Percentiles rank a stretch among this genome's conserved stretches.
phyloP scores from a whole-genome alignment of 768 basidiomycete genomes.

The Lyophyllum shimeji region DNA sequence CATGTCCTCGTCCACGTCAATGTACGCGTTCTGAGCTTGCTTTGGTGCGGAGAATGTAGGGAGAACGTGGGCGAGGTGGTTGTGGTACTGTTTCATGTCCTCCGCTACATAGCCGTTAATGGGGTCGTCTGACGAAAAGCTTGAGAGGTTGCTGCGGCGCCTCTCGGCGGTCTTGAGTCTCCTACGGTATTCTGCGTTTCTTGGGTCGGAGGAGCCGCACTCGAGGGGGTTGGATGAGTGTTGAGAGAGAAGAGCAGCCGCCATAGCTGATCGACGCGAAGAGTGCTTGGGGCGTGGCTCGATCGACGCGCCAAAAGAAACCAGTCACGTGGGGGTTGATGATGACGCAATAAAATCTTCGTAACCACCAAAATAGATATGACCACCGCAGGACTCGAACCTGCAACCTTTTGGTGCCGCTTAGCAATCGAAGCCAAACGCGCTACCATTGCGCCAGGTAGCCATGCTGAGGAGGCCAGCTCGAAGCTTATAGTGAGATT shows the following conservation, averaged over 20 bases:
- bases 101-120: constrained; percentile 34
- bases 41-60: constrained; percentile 21
- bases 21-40: constrained; percentile 21
- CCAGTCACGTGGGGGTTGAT: constrained; percentile 14
- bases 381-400: constrained; percentile 94
- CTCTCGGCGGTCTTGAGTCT: constrained; percentile 34
- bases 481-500: background rate
- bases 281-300: background rate
- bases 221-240: constrained; percentile 79
- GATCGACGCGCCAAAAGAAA: constrained; percentile 14
- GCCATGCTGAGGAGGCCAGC: constrained; percentile 48
- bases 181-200: constrained; percentile 45
- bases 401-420: constrained; percentile 91
- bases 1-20: constrained; percentile 53
- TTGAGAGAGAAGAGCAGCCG: constrained; percentile 50
- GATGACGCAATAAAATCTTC: background rate
- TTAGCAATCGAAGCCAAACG: constrained; percentile 88
- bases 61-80: constrained; percentile 48
- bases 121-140: constrained; percentile 53
- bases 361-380: constrained; percentile 20
- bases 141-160: constrained; percentile 16
- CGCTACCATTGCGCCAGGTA: constrained; percentile 95
- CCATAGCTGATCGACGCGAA: constrained; percentile 26
- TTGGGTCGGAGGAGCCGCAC: constrained; percentile 58
- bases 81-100: constrained; percentile 46